Base-by-base conservation (phyloP, 192 early-diverging fungal species). In the Coemansia furcata region DNA sequence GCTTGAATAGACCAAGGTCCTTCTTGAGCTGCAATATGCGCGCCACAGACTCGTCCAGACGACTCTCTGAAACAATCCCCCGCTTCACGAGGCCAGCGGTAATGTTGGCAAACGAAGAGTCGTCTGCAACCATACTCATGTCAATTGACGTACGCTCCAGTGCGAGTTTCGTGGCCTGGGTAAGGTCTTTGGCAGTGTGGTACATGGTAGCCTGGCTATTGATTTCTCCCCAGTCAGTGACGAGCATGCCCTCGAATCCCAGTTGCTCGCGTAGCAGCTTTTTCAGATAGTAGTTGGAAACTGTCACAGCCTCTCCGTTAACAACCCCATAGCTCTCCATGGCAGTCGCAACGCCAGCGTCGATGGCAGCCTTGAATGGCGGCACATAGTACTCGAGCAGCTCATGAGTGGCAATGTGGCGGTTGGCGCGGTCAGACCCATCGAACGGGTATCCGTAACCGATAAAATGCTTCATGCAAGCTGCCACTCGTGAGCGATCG, bases 391-490 rank as follows among this genome's bases (percentile, higher is more conserved):
- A 89, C 59, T 89, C 88, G 62, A 86, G 73, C 64, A 89, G 60
- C 46, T 83, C 85, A 60, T 83, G 63, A 50, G 83, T 11, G 65
- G 83, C 82, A 76, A 87, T 46, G 66, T 84, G 65, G 68, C 83
- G 60, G 46, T 81, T 68, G 14, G 63, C 70, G 19, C 70, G 61
- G 66, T 77, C 76, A 6, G 47, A 63, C 62, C 74, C 74, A 58
- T 82, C 80, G 40, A 84, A 85, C 26, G 88, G 84, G 10, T 82
- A 82, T 3, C 86, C 87, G 66, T 89, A 89, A 32, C 82, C 88
- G 44, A 89, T 85, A 72, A 89, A 89, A 17, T 89, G 88, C 74
- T 90, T 90, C 73, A 88, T 78, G 46, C 87, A 87, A 1, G 85
- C 87, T 1, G 87, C 88, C 0, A 90, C 84, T 4, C 86, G 86